Percentiles rank a stretch among this genome's conserved stretches.
Evolutionary conservation across 2,329 filamentous ascomycete species (phyloP).

Genomic region (Aspergillus nomiae): DNA sequence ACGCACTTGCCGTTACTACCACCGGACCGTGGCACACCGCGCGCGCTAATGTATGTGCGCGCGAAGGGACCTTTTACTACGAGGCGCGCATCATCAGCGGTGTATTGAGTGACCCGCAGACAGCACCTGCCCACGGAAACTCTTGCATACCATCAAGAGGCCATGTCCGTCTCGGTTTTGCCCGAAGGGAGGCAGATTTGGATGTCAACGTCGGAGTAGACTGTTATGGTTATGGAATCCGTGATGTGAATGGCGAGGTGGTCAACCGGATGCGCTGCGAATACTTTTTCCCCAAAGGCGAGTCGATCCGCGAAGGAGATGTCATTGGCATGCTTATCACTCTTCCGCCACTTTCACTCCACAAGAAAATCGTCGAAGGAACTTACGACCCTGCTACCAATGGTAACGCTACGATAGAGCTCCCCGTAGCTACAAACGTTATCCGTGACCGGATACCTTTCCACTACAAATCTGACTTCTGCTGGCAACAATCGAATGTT

Average conservation of each 20-base stretch:
- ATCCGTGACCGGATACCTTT: constrained; percentile 95
- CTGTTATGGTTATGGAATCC: constrained; percentile 92
- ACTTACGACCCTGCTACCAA: constrained; percentile 87
- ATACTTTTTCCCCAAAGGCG: constrained; percentile 77
- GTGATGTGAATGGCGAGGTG: constrained; percentile 86
- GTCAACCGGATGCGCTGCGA: constrained; percentile 93
- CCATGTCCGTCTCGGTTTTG: constrained; percentile 53
- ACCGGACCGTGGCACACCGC: constrained; percentile 92
- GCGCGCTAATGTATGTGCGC: constrained; percentile 83
- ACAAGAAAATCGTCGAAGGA: constrained; percentile 84
- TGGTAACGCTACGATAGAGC: constrained; percentile 38
- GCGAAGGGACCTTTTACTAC: constrained; percentile 91
- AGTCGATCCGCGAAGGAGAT: constrained; percentile 84
- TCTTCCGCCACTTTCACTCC: constrained; percentile 79
- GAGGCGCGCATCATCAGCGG: constrained; percentile 88
- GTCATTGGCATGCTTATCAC: constrained; percentile 93
- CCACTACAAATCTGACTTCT: constrained; percentile 87
- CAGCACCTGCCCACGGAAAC: constrained; percentile 22
- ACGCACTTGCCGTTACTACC: constrained; percentile 77
- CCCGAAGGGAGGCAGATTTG: constrained; percentile 48
- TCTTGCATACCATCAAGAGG: constrained; percentile 35
- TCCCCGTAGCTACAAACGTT: constrained; percentile 71
- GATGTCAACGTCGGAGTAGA: constrained; percentile 74
- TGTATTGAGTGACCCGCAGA: constrained; percentile 32
- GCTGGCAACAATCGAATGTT: constrained; percentile 70